Base-by-base conservation (phyloP, 768 basidiomycete genomes). In the Dioszegia crocea region DNA sequence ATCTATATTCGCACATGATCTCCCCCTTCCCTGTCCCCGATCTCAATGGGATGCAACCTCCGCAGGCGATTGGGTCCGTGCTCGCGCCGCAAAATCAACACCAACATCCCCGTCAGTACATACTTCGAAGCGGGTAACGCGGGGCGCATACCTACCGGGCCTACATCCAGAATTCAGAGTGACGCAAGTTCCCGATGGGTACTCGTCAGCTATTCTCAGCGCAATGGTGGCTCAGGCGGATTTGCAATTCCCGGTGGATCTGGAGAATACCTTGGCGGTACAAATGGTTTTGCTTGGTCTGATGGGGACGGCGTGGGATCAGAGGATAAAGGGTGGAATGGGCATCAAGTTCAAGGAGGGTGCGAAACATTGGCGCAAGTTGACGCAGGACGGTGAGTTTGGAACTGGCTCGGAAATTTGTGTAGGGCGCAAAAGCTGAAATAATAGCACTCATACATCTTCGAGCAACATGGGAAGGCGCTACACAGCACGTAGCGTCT, bases 141-240 rank as follows among this genome's bases (percentile, higher is more conserved):
- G 47, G 12, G 47, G 60, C 23, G 49, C 58, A 0, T 71, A 57
- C 50, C 30, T 71, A 10, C 70, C 70, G 3, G 67, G 66, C 14
- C 51, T 71, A 9, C 62, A 71, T 47, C 70, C 70, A 1, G 70
- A 71, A 36, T 71, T 71, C 57, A 33, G 54, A 17, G 67, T 71
- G 2, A 54, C 51, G 16, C 41, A 44, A 1, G 55, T 68, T 1
- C 30, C 60, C 5, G 70, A 71, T 12, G 70, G 70, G 10, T 71
- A 60, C 44, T 58, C 62, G 10, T 56, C 64, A 0, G 60, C 60
- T 8, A 54, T 71, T 16, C 45, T 66, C 33, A 49, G 50, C n/a
- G 64, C 69, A 2, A 45, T 71, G 41, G 57, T 45, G 17, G 51
- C 43, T 14, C 38, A 59, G n/a, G 50, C 53, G 30, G 57, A 52